These are phyloP conservation scores for Zygotorulaspora sp. DNA, from an alignment of 805 yeast species.

Conservation along the genomic window DNA sequence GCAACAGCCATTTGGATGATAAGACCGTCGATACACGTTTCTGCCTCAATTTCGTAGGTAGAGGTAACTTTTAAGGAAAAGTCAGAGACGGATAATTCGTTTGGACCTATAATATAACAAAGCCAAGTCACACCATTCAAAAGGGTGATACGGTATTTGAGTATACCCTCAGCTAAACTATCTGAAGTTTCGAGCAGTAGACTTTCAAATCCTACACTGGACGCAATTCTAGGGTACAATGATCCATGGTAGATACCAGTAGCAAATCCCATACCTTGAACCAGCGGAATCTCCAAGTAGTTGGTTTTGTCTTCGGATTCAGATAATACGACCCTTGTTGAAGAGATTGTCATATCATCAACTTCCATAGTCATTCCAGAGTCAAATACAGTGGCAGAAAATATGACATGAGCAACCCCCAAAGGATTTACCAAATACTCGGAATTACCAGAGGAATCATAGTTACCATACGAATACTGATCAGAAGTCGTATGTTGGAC, in stretches of 20 bases:
- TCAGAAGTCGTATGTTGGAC: constrained; percentile 50
- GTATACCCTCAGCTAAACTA: constrained; percentile 36
- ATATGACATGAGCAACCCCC: constrained; percentile 49
- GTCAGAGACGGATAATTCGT: constrained; percentile 16
- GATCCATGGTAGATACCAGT: constrained; percentile 42
- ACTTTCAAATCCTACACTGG: constrained; percentile 43
- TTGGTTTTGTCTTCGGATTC: constrained; percentile 29
- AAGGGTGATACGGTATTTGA: constrained; percentile 45
- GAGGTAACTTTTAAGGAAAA: constrained; percentile 25
- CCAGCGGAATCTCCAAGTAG: constrained; percentile 46
- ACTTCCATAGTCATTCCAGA: constrained; percentile 41
- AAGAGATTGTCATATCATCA: constrained; percentile 46
- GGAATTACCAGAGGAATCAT: constrained; percentile 40
- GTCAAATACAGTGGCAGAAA: constrained; percentile 49
- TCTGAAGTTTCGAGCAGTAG: constrained; percentile 27
- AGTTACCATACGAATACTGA: constrained; percentile 42
- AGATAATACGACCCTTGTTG: constrained; percentile 44
- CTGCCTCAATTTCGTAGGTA: constrained; percentile 33
- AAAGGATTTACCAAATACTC: constrained; percentile 50
- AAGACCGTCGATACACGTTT: constrained; percentile 35
- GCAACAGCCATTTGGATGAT: constrained; percentile 51
- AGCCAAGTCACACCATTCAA: constrained; percentile 47
- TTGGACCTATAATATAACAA: constrained; percentile 44
- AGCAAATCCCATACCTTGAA: constrained; percentile 57
- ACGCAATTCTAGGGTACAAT: constrained; percentile 40